A percentile compares a stretch with the other conserved stretches of the same genome.
Evolutionary conservation across 2,329 filamentous ascomycete species (phyloP).

Genomic region (Chaetothyriales sp.): DNA sequence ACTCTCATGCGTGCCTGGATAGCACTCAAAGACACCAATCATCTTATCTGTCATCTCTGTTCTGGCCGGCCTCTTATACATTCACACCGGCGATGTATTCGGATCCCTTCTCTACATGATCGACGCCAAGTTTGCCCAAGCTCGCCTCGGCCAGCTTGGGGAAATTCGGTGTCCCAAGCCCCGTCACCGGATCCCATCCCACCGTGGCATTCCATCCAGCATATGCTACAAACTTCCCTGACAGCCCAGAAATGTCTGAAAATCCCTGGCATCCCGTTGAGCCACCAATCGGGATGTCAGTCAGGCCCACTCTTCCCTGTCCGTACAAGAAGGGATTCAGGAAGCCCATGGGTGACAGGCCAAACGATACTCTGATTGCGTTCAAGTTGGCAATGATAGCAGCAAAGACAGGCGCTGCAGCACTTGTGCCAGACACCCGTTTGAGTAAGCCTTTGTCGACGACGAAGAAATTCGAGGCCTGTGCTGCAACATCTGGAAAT

Average conservation of each 20-base stretch:
- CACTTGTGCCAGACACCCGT: conserved; percentile 3
- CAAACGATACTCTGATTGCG: conserved; percentile 44
- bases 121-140: not conserved
- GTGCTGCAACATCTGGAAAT: conserved; percentile 49
- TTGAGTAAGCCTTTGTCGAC: conserved; percentile 24
- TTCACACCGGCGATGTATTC: too few species aligned
- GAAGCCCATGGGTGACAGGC: conserved; percentile 43
- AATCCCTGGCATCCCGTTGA: conserved; percentile 33
- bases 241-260: conserved; percentile 25
- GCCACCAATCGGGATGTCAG: conserved; percentile 36
- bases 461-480: conserved; percentile 33
- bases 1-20: too few species aligned
- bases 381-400: conserved; percentile 53
- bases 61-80: too few species aligned
- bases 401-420: conserved; percentile 47
- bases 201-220: conserved; percentile 39
- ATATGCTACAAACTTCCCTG: conserved; percentile 29
- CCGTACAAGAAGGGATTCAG: conserved; percentile 50
- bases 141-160: conserved; percentile 1
- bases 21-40: too few species aligned
- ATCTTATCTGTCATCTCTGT: too few species aligned
- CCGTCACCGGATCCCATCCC: conserved; percentile 40
- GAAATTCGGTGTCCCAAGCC: conserved; percentile 19
- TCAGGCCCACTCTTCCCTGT: conserved; percentile 31
- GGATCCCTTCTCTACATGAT: too few species aligned